Evolutionary conservation across 1,284 basidiomycete species (phyloP).

Genomic region (Ustilago esculenta): DNA sequence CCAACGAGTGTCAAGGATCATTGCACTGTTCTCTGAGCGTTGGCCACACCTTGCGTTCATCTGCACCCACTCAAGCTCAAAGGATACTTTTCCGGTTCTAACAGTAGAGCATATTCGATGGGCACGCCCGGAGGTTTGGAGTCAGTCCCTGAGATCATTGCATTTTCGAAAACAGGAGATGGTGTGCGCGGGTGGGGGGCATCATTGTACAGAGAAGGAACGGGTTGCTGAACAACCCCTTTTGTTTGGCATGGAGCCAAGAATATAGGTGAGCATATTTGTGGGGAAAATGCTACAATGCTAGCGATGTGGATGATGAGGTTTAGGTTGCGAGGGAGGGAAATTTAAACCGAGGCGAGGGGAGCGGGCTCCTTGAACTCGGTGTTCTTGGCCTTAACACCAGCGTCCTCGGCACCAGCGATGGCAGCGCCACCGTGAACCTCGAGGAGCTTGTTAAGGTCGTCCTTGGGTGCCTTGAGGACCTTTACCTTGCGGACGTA

Average conservation of each 20-base stretch:
- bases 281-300: background rate
- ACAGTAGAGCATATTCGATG: too few relatives aligned
- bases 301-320: background rate
- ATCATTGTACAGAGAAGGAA: slow-evolving; percentile 44
- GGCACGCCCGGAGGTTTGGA: slow-evolving; percentile 2
- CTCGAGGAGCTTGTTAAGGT: slow-evolving; percentile 92
- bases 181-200: slow-evolving; percentile 9
- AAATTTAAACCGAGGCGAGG: slow-evolving; percentile 74
- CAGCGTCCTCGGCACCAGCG: slow-evolving; percentile 77
- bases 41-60: too few relatives aligned
- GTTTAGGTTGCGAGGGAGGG: background rate
- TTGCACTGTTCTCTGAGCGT: too few relatives aligned
- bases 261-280: slow-evolving; percentile 8
- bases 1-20: too few relatives aligned
- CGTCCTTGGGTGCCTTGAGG: slow-evolving; percentile 96
- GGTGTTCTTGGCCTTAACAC: slow-evolving; percentile 80
- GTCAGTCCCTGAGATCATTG: slow-evolving; percentile 47
- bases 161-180: slow-evolving; percentile 35
- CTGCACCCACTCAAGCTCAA: too few relatives aligned
- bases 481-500: slow-evolving; percentile 93
- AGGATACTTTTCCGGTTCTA: too few relatives aligned
- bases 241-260: slow-evolving; percentile 21
- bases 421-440: slow-evolving; percentile 80
- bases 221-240: slow-evolving; percentile 18
- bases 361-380: slow-evolving; percentile 94